These are phyloP conservation scores for Fusarium sp. DNA, from an alignment of 2,329 filamentous ascomycete genomes.

Conservation along the genomic window DNA sequence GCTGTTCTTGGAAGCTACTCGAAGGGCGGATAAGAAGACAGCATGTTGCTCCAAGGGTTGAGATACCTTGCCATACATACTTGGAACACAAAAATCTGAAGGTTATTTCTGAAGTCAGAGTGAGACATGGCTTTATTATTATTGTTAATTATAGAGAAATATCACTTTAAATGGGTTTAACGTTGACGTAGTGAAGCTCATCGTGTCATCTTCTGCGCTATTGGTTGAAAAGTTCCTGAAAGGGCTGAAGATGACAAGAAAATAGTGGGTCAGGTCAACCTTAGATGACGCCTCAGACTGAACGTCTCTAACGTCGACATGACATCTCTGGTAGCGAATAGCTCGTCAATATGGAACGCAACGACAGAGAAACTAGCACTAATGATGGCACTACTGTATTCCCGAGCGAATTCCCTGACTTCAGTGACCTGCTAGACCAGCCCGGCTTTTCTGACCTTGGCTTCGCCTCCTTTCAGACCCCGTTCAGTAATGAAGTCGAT, in stretches of 20 bases:
- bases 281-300: neutral
- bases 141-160: neutral
- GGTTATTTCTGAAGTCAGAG: too few species aligned
- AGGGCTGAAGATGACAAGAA: constrained; percentile 23
- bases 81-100: too few species aligned
- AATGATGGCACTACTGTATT: rapidly evolving
- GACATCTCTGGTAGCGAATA: neutral
- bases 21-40: neutral
- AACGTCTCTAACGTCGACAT: neutral
- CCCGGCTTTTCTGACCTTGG: neutral
- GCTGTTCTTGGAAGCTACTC: neutral
- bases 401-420: rapidly evolving
- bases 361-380: rapidly evolving
- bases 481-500: neutral
- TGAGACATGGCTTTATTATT: too few species aligned
- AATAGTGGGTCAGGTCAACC: neutral
- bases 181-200: rapidly evolving
- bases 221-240: neutral
- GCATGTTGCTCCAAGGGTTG: neutral
- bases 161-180: rapidly evolving
- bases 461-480: neutral
- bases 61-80: neutral
- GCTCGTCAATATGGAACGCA: neutral
- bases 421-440: rapidly evolving
- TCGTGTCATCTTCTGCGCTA: rapidly evolving